Percentiles rank a stretch among this genome's conserved stretches.
These are phyloP conservation scores for Secale cereale DNA, from an alignment of 176 grass and related monocot genomes.

Conservation along the genomic window DNA sequence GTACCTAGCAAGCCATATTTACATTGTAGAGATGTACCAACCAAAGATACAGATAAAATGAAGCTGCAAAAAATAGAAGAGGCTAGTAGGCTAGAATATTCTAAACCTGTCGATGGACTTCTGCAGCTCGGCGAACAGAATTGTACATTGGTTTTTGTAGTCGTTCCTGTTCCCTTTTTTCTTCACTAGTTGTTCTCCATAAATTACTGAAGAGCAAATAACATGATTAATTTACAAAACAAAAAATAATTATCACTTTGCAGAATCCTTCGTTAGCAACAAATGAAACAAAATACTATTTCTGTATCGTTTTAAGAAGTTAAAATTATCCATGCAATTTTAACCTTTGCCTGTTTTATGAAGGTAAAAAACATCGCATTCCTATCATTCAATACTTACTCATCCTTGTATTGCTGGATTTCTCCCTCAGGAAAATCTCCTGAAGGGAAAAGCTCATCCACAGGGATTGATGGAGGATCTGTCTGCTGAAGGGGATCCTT, in stretches of 20 bases:
- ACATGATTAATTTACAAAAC: slow-evolving; percentile 19
- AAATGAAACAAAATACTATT: not conserved
- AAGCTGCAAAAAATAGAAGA: not conserved
- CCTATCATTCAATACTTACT: slow-evolving; percentile 48
- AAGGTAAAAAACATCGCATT: not conserved
- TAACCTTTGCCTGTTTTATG: not conserved
- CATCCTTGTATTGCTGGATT: slow-evolving; percentile 85
- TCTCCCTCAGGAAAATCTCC: slow-evolving; percentile 86
- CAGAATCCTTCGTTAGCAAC: not conserved
- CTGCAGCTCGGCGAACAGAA: slow-evolving; percentile 80
- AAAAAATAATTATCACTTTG: not conserved
- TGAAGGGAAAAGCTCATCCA: slow-evolving; percentile 86
- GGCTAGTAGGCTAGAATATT: not conserved
- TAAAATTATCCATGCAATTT: not conserved
- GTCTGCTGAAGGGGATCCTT: slow-evolving; percentile 76
- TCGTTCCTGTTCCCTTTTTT: slow-evolving; percentile 90
- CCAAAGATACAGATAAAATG: not conserved
- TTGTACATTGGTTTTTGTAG: slow-evolving; percentile 87
- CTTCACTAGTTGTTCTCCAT: slow-evolving; percentile 90
- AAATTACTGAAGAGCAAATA: slow-evolving; percentile 60
- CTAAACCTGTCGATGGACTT: slow-evolving; percentile 97
- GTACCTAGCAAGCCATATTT: slow-evolving; percentile 52
- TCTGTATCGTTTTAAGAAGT: not conserved
- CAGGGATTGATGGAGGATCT: slow-evolving; percentile 81
- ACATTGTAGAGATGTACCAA: slow-evolving; percentile 9